These are phyloP conservation scores for Aphanoascus verrucosus DNA, from an alignment of 2,329 filamentous ascomycete genomes.

Conservation along the genomic window DNA sequence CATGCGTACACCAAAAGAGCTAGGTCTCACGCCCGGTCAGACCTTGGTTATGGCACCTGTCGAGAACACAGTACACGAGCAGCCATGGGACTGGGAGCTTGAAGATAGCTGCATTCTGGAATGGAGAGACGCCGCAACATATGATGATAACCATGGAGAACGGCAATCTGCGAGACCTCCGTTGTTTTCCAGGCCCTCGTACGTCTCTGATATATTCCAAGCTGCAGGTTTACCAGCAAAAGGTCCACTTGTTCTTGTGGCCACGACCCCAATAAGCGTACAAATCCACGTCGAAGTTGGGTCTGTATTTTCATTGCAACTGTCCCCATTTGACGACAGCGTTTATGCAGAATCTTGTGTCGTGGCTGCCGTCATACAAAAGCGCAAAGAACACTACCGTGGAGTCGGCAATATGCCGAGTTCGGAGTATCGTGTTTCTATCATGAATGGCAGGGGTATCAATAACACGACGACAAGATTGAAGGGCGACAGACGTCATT, in stretches of 20 bases:
- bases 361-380: too few species aligned
- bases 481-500: too few species aligned
- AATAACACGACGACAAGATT: too few species aligned
- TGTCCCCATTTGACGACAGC: background rate
- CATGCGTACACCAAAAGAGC: background rate
- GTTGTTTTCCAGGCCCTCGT: background rate
- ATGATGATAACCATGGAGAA: background rate
- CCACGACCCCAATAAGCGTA: background rate
- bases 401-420: too few species aligned
- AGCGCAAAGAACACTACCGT: too few species aligned
- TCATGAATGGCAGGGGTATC: too few species aligned
- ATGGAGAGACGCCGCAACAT: background rate
- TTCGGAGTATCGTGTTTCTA: too few species aligned
- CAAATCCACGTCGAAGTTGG: background rate
- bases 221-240: background rate
- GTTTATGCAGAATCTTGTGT: too few species aligned
- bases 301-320: background rate
- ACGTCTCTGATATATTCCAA: background rate
- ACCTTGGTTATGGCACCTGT: background rate
- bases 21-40: background rate
- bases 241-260: background rate
- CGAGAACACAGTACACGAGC: background rate
- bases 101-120: background rate
- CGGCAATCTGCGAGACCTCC: background rate
- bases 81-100: background rate